Conservation (phyloP, 192 early-diverging fungal genomes). For the Coemansia sp. region DNA sequence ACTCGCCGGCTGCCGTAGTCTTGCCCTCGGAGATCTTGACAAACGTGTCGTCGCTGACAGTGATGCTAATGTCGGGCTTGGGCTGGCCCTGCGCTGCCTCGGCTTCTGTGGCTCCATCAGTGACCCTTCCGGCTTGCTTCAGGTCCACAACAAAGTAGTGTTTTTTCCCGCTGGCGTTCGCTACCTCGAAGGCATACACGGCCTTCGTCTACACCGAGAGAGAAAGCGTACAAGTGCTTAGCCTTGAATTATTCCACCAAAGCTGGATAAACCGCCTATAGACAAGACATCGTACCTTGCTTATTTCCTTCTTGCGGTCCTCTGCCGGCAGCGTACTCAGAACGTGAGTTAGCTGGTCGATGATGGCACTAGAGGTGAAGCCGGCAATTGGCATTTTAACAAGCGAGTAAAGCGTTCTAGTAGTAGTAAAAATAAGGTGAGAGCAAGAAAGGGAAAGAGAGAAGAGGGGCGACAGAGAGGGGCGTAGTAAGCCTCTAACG, state of each 20-base stretch:
- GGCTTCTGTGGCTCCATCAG: conserved; percentile 52
- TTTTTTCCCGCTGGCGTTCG: conserved; percentile 62
- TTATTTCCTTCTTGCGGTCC: conserved; percentile 46
- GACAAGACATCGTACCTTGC: background rate
- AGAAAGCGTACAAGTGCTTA: background rate
- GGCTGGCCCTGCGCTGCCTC: conserved; percentile 57
- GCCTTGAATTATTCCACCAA: too few species aligned
- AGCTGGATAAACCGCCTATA: background rate
- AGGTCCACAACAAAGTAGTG: conserved; percentile 84
- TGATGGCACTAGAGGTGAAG: conserved; percentile 44
- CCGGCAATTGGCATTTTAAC: conserved; percentile 34
- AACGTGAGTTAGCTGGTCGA: conserved; percentile 39
- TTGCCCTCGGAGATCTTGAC: conserved; percentile 79
- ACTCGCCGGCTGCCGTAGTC: conserved; percentile 85
- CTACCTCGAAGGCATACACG: conserved; percentile 82
- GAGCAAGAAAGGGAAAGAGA: background rate
- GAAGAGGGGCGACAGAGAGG: background rate
- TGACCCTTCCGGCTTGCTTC: conserved; percentile 70
- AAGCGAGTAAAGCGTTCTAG: background rate
- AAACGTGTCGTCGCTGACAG: conserved; percentile 73
- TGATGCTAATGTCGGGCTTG: conserved; percentile 78
- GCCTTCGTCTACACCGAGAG: conserved; percentile 60
- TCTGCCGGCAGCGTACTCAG: conserved; percentile 36
- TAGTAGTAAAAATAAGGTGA: background rate
- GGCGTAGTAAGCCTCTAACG: too few species aligned